These are phyloP conservation scores for Fusarium hostae DNA, from an alignment of 2,329 filamentous ascomycete genomes.

Conservation along the genomic window DNA sequence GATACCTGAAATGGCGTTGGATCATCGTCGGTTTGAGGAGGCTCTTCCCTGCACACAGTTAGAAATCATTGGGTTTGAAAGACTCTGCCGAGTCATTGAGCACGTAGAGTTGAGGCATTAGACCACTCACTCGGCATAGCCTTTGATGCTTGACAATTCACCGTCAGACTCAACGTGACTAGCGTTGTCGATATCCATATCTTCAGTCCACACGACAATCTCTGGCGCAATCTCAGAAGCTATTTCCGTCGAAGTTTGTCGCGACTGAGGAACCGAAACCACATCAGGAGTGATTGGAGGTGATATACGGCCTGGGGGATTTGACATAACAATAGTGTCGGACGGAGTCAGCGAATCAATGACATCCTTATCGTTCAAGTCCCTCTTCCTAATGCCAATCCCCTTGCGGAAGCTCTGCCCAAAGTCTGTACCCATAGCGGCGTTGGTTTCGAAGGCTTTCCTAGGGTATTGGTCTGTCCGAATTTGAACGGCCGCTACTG, in stretches of 20 bases:
- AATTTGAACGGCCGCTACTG: conserved; percentile 26
- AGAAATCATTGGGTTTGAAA: conserved; percentile 10
- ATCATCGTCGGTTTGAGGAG: conserved; percentile 33
- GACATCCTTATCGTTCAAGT: conserved; percentile 31
- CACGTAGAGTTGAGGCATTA: background rate
- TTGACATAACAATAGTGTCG: conserved; percentile 36
- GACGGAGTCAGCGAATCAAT: conserved; percentile 45
- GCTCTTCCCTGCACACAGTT: conserved; percentile 37
- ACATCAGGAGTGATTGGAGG: conserved; percentile 42
- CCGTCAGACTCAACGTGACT: conserved; percentile 40
- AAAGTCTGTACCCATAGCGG: conserved; percentile 43
- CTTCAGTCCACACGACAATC: conserved; percentile 59
- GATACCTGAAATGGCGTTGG: conserved; percentile 24
- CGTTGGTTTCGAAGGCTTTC: conserved; percentile 28
- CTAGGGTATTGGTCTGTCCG: conserved; percentile 26
- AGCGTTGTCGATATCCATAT: conserved; percentile 48
- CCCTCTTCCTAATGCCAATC: conserved; percentile 39
- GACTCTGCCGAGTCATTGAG: background rate
- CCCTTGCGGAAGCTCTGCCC: conserved; percentile 37
- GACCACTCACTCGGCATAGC: conserved; percentile 45
- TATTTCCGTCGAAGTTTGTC: conserved; percentile 49
- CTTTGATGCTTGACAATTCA: conserved; percentile 37
- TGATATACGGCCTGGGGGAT: conserved; percentile 46
- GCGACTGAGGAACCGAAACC: conserved; percentile 45
- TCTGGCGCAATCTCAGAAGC: conserved; percentile 53